Evolutionary conservation across 208 protist species (phyloP), one percentile per base, ranked within the genome.

Genomic region (Wallacemonas rigidus): DNA sequence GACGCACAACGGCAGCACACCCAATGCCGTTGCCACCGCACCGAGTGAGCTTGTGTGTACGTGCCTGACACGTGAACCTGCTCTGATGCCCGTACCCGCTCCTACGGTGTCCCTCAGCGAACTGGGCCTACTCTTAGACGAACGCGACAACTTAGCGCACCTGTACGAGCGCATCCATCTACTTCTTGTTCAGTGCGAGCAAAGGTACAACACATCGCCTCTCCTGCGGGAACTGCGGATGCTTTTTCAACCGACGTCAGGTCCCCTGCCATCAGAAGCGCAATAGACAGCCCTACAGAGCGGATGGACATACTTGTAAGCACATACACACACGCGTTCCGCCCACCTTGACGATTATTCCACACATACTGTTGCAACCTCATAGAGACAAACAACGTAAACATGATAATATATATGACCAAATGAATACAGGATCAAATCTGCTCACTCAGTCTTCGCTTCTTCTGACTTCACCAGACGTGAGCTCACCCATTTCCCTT

Each of bases 41-140:
- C 38, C 41, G 6, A 65, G 43, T 35, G 60, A 44, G 7, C 41
- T 65, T 6, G 60, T 65, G 38, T 45, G 60, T 48, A 35, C 60
- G 12, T 65, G 60, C 43, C n/a, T 65, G 38, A 41, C 38, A 65
- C 7, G 50, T 12, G 51, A 58, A 40, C 45, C 64, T 5, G 64
- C 51, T 12, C 47, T 69, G 3, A 26, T 38, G 26, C 50, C 55
- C 5, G 14, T 41, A 15, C 39, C 14, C 14, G 41, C 50, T 4
- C 44, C 54, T n/a, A 80, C 65, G 14, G 75, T 87, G 54, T 85
- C 84, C 40, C 73, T 94, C 17, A 74, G 87, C 54, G 77, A 90
- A 56, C 74, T 95, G 17, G 85, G 87, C 5, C 15, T 68, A 53
- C 60, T 92, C 41, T 56, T 92, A n/a, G 90, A 91, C 56, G 83